These are phyloP conservation scores for Teratosphaeria pseudoeucalypti DNA, from an alignment of 2,329 filamentous ascomycete species.

Conservation along the genomic window DNA sequence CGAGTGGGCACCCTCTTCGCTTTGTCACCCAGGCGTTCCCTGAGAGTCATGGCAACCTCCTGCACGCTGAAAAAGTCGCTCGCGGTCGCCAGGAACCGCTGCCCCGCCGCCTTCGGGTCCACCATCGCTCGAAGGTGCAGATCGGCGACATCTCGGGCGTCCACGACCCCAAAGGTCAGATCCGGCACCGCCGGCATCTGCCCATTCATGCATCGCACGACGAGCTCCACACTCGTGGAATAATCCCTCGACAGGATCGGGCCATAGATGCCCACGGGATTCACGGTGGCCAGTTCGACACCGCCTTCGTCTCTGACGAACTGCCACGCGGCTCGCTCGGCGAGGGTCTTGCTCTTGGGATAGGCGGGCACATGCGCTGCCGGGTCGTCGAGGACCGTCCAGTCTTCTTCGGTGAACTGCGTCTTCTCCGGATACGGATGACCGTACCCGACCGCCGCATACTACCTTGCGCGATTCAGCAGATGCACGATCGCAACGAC, in stretches of 20 bases:
- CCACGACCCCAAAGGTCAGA: conserved; percentile 18
- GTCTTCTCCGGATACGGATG: conserved; percentile 8
- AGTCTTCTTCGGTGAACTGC: conserved; percentile 25
- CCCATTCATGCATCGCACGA: conserved; percentile 23
- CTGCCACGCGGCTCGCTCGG: conserved; percentile 27
- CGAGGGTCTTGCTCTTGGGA: conserved; percentile 26
- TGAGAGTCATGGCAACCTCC: conserved; percentile 17
- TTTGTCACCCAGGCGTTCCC: conserved; percentile 9
- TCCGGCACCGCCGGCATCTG: conserved; percentile 19
- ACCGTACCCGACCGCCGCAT: conserved; percentile 11
- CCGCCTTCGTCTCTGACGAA: conserved; percentile 21
- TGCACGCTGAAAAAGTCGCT: conserved; percentile 9
- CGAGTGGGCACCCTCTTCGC: background rate
- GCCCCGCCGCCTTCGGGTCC: conserved; percentile 12
- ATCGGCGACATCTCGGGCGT: conserved; percentile 25
- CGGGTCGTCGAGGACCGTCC: conserved; percentile 16
- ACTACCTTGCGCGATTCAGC: background rate
- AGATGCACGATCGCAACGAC: background rate
- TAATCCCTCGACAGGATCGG: conserved; percentile 20
- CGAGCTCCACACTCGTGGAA: conserved; percentile 15
- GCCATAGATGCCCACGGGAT: conserved; percentile 23
- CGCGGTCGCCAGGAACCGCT: conserved; percentile 16
- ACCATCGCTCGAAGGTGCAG: conserved; percentile 24
- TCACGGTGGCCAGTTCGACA: conserved; percentile 22
- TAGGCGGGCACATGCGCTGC: conserved; percentile 15